Base-by-base conservation (phyloP, 2,329 filamentous ascomycete species). In the Phoma sp. region DNA sequence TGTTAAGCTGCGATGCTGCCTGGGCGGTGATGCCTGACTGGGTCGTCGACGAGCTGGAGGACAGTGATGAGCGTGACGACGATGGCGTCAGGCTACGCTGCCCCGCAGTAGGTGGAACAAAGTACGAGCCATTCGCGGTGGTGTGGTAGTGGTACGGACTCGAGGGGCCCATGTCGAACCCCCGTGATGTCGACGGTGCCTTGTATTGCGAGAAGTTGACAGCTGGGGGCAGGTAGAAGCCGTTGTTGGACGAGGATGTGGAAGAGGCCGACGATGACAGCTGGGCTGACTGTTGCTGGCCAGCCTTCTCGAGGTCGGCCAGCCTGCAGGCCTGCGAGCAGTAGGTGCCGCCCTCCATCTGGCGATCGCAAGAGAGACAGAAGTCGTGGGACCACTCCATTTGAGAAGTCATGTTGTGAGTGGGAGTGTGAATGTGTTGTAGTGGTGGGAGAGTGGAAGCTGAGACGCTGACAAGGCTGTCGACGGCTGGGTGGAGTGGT, bases 311-410 rank as follows among this genome's bases (percentile, higher is more conserved):
- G 68, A 94, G 87, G 78, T 96, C 93, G 64, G 91, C 89, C 39
- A 97, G 82, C 63, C 92, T 86, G 84, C 93, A 97, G 27, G 90
- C 86, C 79, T 97, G 92, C 41, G 92, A 96, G 84, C 93, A 97
- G 83, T 96, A 96, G 63, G 90, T 87, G 62, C 88, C 88, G 59
- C 88, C 88, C 57, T 77, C 75, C 57, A 90, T 92, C 79, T 96
- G 91, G 79, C 89, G 89, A 80, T 97, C 93, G 82, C 93, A 97
- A 80, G 90, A 88, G 68, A 97, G 87, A 83, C 93, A 97, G 85
- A 92, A 96, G 78, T 96, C 89, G 76, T 90, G 91, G 69, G 90
- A 90, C 92, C 93, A 96, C 71, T 81, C 79, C 78, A 82, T 81
- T 48, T 76, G 70, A 61, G 73, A 73, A 65, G 74, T 65, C 75